Percentiles rank a stretch among this genome's conserved stretches.
These are phyloP conservation scores for Phytophthora sojae DNA, from an alignment of 352 stramenopile genomes.

Conservation along the genomic window DNA sequence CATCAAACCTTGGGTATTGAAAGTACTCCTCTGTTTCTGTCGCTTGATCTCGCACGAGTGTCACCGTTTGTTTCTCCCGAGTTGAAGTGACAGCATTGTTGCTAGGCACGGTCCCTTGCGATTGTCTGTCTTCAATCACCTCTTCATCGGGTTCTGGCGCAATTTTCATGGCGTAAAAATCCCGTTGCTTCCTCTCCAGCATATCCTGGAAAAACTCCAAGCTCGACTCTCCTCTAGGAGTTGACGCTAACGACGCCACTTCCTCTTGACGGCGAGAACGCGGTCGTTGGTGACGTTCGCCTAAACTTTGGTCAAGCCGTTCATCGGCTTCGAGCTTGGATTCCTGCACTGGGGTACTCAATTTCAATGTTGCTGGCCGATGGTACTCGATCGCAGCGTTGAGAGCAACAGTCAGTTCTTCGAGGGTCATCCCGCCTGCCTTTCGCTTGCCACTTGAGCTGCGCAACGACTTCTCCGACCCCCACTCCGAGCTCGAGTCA, in stretches of 20 bases:
- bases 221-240: constrained; percentile 3
- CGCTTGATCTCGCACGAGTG: constrained; percentile 26
- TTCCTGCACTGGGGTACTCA: not conserved
- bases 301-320: not conserved
- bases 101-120: not conserved
- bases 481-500: constrained; percentile 18
- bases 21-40: constrained; percentile 24
- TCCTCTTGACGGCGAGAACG: constrained; percentile 1
- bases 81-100: not conserved
- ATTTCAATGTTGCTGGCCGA: constrained; percentile 13
- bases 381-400: constrained; percentile 69
- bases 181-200: constrained; percentile 34
- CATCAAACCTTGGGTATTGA: not conserved
- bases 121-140: not conserved
- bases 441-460: constrained; percentile 3
- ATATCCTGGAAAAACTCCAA: constrained; percentile 34
- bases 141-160: not conserved
- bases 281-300: not conserved
- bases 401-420: constrained; percentile 63
- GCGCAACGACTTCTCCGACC: constrained; percentile 4
- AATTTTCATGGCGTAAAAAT: constrained; percentile 28
- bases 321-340: not conserved
- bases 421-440: constrained; percentile 41
- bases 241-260: not conserved
- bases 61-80: constrained; percentile 28